Evolutionary conservation across 176 grass and related monocot species (phyloP), one percentile per base, ranked within the genome.

Genomic region (Canna indica): DNA sequence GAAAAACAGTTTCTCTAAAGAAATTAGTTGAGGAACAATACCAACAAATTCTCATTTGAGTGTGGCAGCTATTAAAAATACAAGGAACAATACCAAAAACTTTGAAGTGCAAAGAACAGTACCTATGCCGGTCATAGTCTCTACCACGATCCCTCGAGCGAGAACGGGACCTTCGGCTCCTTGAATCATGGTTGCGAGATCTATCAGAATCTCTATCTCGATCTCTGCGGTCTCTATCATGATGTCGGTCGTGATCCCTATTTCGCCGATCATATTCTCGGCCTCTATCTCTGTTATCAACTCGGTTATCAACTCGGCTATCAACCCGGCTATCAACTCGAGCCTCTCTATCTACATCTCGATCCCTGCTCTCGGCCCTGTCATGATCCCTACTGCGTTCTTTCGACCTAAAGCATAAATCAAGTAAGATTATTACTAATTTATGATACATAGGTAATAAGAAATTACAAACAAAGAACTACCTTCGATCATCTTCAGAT

Each of bases 131-230:
- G 77, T 80, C 85, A 80, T 86, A 78, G 70, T 96, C 88, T 71
- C 83, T 88, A 47, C 69, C 72, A 52, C 76, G 80, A 58, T 76
- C 83, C 76, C 78, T 88, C 16, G 91, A 73, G 54, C 26, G 91
- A 74, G 91, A 96, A 70, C 70, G 85, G 65, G 91, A 96, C 30
- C 85, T 85, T 35, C 78, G 85, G 22, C 80, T 91, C 64, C 85
- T 91, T 4, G 80, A 88, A 87, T 91, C 82, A 46, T 95, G 81
- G 77, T 74, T 90, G 69, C 56, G 84, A 73, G 90, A 86, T 70
- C 82, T 74, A 26, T 79, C 72, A 45, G 79, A 87, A 71, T 90
- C 91, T 82, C 75, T 76, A 24, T 87, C 88, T 64, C 74, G 81
- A 39, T 76, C 89, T 30, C 88, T 85, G 0, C 79, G 80, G 67